Evolutionary conservation across 805 yeast species (phyloP).

Genomic region (Blastobotrys americana): DNA sequence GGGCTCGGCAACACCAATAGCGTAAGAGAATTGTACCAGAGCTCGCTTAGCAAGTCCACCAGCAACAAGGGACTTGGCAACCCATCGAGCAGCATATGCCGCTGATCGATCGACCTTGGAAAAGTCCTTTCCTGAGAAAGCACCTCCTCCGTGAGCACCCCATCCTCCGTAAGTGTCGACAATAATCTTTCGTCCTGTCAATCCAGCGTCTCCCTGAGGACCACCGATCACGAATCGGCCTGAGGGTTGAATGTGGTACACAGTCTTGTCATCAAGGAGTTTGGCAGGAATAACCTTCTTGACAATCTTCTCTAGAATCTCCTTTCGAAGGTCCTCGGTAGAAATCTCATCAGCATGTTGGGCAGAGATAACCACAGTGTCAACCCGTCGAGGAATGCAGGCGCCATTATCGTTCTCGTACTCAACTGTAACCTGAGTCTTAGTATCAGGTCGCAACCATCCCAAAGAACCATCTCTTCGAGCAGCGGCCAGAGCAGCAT

Average conservation of each 20-base stretch:
- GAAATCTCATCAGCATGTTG: conserved; percentile 96
- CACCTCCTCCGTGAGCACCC: conserved; percentile 99
- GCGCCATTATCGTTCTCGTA: conserved; percentile 93
- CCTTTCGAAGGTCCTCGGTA: conserved; percentile 82
- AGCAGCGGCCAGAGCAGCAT: conserved; percentile 93
- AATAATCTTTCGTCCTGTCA: conserved; percentile 98
- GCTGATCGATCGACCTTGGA: conserved; percentile 99
- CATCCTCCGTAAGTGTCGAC: conserved; percentile 99
- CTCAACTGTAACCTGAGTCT: conserved; percentile 98
- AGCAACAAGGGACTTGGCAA: conserved; percentile 92
- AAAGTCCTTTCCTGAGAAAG: conserved; percentile 99
- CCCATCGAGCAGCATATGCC: conserved; percentile 99
- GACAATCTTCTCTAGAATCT: conserved; percentile 71
- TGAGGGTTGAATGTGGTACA: conserved; percentile 98
- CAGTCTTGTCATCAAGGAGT: conserved; percentile 87
- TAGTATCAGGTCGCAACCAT: conserved; percentile 99
- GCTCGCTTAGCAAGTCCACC: conserved; percentile 97
- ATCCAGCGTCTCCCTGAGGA: conserved; percentile 99
- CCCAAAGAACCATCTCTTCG: conserved; percentile 91
- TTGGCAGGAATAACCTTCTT: conserved; percentile 88
- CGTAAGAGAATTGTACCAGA: conserved; percentile 96
- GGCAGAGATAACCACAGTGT: conserved; percentile 94
- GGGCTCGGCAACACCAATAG: conserved; percentile 99
- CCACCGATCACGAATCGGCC: conserved; percentile 99
- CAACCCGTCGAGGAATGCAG: conserved; percentile 91